These are phyloP conservation scores for Astrephomene gubernaculifera DNA, from an alignment of 139 green algal genomes.

Conservation along the genomic window DNA sequence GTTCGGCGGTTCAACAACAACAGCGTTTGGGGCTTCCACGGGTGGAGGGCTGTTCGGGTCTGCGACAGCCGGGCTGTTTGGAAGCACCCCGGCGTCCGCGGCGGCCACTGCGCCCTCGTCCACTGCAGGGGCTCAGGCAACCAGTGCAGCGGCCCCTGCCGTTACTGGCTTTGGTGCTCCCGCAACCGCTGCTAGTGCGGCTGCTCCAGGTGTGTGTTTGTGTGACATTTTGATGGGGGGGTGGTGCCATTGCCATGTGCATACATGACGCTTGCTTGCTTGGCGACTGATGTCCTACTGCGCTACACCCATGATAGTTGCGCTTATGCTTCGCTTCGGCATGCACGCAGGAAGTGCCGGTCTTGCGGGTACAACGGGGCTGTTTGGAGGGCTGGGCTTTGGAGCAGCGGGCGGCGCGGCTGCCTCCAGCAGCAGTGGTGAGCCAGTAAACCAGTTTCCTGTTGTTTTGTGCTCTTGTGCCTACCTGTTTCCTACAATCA, in stretches of 20 bases:
- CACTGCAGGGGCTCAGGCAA: not conserved
- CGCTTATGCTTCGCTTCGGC: no score
- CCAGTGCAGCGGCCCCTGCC: not conserved
- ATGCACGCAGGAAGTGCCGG: not conserved
- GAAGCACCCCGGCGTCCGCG: not conserved
- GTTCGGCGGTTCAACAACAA: not conserved
- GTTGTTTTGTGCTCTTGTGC: no score
- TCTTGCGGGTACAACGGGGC: not conserved
- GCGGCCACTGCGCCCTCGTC: not conserved
- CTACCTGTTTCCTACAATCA: no score
- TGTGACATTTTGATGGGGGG: no score
- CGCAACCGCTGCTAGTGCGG: no score
- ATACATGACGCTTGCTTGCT: no score
- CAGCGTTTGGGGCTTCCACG: not conserved
- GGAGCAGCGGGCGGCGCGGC: not conserved
- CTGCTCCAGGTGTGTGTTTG: no score
- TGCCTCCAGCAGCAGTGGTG: not conserved
- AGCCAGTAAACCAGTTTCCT: no score
- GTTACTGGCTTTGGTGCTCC: not conserved
- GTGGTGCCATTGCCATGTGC: no score
- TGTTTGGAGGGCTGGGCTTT: slow-evolving; percentile 23
- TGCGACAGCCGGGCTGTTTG: not conserved
- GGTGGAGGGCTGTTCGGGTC: not conserved
- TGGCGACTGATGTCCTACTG: no score
- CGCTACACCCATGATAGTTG: no score